Evolutionary conservation across 257 asterid genomes (phyloP).

Genomic region (Thymus mandschuricus): DNA sequence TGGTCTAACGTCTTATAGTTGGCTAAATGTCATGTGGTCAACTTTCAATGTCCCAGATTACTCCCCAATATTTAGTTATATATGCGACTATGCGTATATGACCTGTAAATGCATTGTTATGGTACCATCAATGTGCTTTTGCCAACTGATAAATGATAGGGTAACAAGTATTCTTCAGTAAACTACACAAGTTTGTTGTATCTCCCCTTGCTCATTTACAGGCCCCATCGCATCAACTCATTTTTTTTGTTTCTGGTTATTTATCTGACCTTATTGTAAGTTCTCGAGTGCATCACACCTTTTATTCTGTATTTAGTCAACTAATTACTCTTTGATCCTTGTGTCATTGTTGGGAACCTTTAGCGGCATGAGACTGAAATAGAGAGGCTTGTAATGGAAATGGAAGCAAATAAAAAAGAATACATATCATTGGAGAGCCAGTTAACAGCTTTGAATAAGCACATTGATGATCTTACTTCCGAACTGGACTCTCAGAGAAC

Average conservation of each 20-base stretch:
- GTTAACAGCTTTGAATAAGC: slow-evolving; percentile 58
- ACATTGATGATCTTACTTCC: slow-evolving; percentile 52
- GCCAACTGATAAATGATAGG: background rate
- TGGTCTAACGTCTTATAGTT: background rate
- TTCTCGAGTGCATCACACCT: slow-evolving; percentile 8
- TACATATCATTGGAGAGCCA: slow-evolving; percentile 67
- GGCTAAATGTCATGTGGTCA: background rate
- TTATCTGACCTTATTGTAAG: slow-evolving; percentile 15
- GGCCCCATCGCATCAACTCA: slow-evolving; percentile 27
- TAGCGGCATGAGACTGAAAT: slow-evolving; percentile 87
- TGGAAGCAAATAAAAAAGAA: slow-evolving; percentile 91
- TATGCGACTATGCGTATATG: background rate
- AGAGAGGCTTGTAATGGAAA: slow-evolving; percentile 87
- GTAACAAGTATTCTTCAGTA: background rate
- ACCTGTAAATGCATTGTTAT: slow-evolving; percentile 1
- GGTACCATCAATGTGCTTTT: background rate
- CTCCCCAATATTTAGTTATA: background rate
- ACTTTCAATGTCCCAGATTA: background rate
- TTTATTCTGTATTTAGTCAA: slow-evolving; percentile 13
- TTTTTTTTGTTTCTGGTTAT: slow-evolving; percentile 4
- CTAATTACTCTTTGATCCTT: slow-evolving; percentile 18
- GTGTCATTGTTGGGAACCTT: slow-evolving; percentile 33
- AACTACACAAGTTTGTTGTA: slow-evolving; percentile 7
- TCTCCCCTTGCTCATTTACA: slow-evolving; percentile 13
- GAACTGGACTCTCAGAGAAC: slow-evolving; percentile 68